phyloP scores from a whole-genome alignment of 129 eudicot species.

The Pulicaria dysenterica region DNA sequence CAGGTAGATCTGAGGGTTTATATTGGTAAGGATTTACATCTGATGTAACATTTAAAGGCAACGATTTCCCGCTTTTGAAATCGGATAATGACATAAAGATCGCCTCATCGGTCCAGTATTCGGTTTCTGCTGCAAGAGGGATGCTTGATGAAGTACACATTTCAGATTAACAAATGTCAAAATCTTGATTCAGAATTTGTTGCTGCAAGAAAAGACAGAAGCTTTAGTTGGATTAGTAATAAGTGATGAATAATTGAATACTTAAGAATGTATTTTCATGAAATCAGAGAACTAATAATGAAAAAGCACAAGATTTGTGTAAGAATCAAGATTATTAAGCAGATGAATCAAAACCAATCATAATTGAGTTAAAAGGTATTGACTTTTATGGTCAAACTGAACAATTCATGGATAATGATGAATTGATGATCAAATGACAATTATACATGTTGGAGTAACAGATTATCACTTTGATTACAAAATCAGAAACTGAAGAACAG shows the following conservation, averaged over 20 bases:
- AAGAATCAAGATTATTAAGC: no score
- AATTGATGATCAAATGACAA: no score
- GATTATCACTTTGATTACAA: not conserved
- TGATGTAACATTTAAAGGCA: slow-evolving; percentile 41
- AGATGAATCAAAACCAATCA: no score
- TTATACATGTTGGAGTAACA: not conserved
- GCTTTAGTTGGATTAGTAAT: not conserved
- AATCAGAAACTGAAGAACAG: not conserved
- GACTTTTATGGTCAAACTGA: slow-evolving; percentile 33
- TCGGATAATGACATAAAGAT: slow-evolving; percentile 38
- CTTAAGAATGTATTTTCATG: no score
- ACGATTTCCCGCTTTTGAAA: slow-evolving; percentile 38
- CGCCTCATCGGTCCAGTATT: slow-evolving; percentile 54
- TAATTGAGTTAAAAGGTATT: no score
- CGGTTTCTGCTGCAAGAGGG: slow-evolving; percentile 27
- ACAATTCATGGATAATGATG: slow-evolving; percentile 19
- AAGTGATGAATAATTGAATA: no score
- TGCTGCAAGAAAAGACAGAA: slow-evolving; percentile 6
- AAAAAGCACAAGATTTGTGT: no score
- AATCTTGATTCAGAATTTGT: slow-evolving; percentile 18
- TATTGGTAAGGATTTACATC: slow-evolving; percentile 62
- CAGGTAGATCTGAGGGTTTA: slow-evolving; percentile 68
- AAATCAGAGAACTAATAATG: no score
- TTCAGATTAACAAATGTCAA: slow-evolving; percentile 15
- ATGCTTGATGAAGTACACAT: slow-evolving; percentile 51